Evolutionary conservation across 108 stramenopile species (phyloP), one percentile per base, ranked within the genome.

Genomic region (Pseudonitzschia multiseries): DNA sequence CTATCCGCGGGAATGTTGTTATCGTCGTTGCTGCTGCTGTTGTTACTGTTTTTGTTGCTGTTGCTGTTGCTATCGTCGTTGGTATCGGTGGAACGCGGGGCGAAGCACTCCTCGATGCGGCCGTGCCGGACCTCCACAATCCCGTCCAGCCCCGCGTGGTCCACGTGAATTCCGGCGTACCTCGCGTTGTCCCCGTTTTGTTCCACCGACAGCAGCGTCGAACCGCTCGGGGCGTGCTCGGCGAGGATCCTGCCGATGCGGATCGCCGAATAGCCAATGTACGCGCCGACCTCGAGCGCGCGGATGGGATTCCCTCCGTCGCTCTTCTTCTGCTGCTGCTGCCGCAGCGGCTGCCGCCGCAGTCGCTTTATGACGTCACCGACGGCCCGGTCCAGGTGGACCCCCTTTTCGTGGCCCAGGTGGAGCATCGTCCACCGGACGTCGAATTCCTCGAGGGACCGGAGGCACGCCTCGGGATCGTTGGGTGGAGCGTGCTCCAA

Each of bases 191-290:
- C 61, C 9, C 31, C n/a, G 29, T 62, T 62, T n/a, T 62, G 61
- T 40, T 62, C 61, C n/a, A 62, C 61, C n/a, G 61, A 62, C 32
- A 62, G 8, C 10, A 62, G 33, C 12, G 32, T 36, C 0, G 61
- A 62, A 0, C 33, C 61, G 6, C 4, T 0, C 20, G 15, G 20
- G 2, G 61, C 32, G 27, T 40, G 13, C 61, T 24, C 29, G 6
- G 61, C 61, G 8, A 62, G 36, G 14, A 62, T 33, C 31, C 32
- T 62, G 33, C 61, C 61, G 9, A 62, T 62, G 15, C 61, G 61
- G 61, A 62, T 62, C 31, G 61, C 61, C 33, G 61, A 62, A 40
- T 62, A 62, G 9, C 61, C 61, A 40, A 62, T 62, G 36, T 62
- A 62, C 33, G 61, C n/a, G 29, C 61, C 61, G 31, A 62, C 40